Conservation (phyloP, 805 yeast species). For the Wickerhamomyces strasburgensis region DNA sequence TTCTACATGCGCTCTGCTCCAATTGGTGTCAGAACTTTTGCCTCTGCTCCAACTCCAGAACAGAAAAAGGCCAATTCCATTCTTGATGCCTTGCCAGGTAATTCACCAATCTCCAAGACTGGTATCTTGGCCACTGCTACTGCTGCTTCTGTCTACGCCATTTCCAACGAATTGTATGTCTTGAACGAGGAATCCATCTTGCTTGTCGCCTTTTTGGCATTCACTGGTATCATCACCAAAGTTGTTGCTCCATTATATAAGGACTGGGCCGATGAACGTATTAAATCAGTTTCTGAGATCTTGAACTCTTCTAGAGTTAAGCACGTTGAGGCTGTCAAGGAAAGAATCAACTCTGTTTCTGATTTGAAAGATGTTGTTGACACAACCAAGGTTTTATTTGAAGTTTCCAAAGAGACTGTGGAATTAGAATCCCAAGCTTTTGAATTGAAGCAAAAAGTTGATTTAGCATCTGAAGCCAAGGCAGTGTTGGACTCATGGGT, state of each 20-base stretch:
- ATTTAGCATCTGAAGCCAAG: conserved; percentile 85
- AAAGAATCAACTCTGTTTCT: conserved; percentile 82
- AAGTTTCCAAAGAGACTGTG: conserved; percentile 94
- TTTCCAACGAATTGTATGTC: conserved; percentile 88
- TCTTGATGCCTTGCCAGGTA: conserved; percentile 92
- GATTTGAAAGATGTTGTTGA: conserved; percentile 88
- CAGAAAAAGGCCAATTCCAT: conserved; percentile 92
- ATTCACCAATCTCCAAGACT: conserved; percentile 81
- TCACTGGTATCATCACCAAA: conserved; percentile 73
- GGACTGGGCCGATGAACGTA: conserved; percentile 86
- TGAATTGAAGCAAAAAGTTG: conserved; percentile 87
- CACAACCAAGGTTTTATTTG: conserved; percentile 88
- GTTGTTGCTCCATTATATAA: conserved; percentile 91
- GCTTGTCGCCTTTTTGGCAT: conserved; percentile 73
- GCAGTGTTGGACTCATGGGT: conserved; percentile 98
- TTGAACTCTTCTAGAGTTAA: conserved; percentile 83
- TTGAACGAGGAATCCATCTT: conserved; percentile 91
- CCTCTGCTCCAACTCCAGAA: conserved; percentile 49
- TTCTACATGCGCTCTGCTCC: conserved; percentile 34
- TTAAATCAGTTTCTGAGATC: conserved; percentile 72
- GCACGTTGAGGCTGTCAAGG: conserved; percentile 90
- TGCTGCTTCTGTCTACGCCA: conserved; percentile 91
- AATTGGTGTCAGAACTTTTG: conserved; percentile 60
- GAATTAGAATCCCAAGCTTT: conserved; percentile 91
- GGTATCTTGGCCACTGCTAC: conserved; percentile 92